A percentile compares a stretch with the other conserved stretches of the same genome.
These are phyloP conservation scores for Trichosporon coremiiforme DNA, from an alignment of 1,284 basidiomycete genomes.

Conservation along the genomic window DNA sequence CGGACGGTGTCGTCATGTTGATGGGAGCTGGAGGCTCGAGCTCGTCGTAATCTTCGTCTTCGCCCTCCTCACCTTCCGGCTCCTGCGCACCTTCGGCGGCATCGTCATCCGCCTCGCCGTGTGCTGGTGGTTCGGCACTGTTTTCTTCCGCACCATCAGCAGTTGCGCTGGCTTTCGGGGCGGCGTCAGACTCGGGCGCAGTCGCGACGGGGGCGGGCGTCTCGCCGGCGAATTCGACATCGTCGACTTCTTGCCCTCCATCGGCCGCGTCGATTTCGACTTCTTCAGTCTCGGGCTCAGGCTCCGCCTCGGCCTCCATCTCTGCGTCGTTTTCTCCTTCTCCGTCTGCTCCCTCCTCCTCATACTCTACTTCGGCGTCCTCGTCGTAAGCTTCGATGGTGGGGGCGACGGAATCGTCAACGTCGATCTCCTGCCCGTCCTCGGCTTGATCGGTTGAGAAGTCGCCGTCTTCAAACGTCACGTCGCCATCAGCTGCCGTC, in stretches of 20 bases:
- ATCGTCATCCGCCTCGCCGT: not conserved
- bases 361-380: not conserved
- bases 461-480: slow-evolving; percentile 12
- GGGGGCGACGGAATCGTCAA: not conserved
- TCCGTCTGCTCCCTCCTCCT: not conserved
- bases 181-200: not conserved
- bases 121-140: not conserved
- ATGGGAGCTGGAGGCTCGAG: slow-evolving; percentile 26
- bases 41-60: slow-evolving; percentile 15
- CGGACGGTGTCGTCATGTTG: not conserved
- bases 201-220: not conserved
- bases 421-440: not conserved
- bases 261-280: not conserved
- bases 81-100: not conserved
- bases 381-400: not conserved
- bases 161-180: not conserved
- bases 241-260: slow-evolving; percentile 2
- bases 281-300: not conserved
- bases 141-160: not conserved
- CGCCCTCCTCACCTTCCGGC: not conserved
- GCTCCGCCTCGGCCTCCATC: slow-evolving; percentile 1
- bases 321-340: not conserved
- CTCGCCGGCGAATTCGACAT: not conserved
- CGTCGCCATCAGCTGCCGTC: slow-evolving; percentile 1
- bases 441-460: too few species aligned